A percentile compares a stretch with the other conserved stretches of the same genome.
phyloP scores from a whole-genome alignment of 441 rosid genomes.

The Eugenia klotzschiana region DNA sequence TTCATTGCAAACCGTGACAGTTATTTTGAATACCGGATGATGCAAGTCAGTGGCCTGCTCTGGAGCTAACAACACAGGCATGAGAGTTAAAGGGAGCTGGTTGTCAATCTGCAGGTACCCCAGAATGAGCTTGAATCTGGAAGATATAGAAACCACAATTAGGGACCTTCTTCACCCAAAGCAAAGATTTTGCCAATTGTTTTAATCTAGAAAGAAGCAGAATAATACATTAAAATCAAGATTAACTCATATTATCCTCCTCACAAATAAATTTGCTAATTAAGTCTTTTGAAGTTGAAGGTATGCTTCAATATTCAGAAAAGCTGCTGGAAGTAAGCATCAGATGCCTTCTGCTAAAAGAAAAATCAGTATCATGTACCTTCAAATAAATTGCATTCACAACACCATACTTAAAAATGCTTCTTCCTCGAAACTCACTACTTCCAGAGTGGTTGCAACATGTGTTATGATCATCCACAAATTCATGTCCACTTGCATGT shows the following conservation, averaged over 20 bases:
- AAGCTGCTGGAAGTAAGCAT: neutral
- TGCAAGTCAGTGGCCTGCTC: slow-evolving; percentile 56
- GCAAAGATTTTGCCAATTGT: neutral
- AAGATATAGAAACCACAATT: slow-evolving; percentile 4
- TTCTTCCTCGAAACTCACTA: neutral
- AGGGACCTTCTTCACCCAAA: neutral
- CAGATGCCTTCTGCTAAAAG: neutral
- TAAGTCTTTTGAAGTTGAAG: neutral
- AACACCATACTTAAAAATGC: neutral
- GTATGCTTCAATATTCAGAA: neutral
- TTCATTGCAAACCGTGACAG: slow-evolving; percentile 67
- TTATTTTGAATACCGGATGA: slow-evolving; percentile 94
- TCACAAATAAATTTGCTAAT: neutral
- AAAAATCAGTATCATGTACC: neutral
- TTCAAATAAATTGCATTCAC: neutral
- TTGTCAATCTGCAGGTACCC: slow-evolving; percentile 91
- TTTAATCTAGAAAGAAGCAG: neutral
- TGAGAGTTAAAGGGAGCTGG: slow-evolving; percentile 86
- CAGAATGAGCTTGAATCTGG: slow-evolving; percentile 89
- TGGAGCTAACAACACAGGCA: slow-evolving; percentile 93
- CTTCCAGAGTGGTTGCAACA: neutral
- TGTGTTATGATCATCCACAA: neutral
- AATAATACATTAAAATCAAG: neutral
- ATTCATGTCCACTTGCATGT: neutral
- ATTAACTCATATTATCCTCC: neutral